Percentiles rank a stretch among this genome's conserved stretches.
Evolutionary conservation across 441 rosid species (phyloP).

Genomic region (Adansonia rubrostipa): DNA sequence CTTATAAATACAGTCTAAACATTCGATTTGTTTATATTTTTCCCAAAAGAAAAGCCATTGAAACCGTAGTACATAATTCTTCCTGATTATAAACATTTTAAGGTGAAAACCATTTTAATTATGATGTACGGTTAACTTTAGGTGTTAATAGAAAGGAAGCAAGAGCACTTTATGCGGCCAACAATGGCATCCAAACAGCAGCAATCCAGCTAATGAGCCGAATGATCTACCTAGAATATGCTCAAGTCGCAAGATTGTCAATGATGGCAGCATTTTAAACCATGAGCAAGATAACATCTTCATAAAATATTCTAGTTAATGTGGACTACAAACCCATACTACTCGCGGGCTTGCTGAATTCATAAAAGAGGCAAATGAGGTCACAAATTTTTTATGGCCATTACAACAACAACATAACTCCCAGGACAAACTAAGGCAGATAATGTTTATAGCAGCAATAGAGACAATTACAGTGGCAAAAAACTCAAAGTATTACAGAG

Average conservation of each 20-base stretch:
- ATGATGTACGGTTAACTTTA: not conserved
- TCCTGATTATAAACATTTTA: not conserved
- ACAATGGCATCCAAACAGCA: not conserved
- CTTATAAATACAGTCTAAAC: constrained; percentile 7
- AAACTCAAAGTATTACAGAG: constrained; percentile 6
- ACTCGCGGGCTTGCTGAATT: not conserved
- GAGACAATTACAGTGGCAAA: not conserved
- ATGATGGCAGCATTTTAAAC: constrained; percentile 9
- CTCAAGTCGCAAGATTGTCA: constrained; percentile 9
- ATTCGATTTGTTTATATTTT: not conserved
- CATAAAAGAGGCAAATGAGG: constrained; percentile 10
- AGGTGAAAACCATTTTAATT: constrained; percentile 4
- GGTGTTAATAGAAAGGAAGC: not conserved
- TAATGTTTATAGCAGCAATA: not conserved
- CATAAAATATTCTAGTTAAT: not conserved
- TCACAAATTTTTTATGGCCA: not conserved
- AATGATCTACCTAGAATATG: constrained; percentile 7
- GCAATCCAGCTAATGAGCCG: not conserved
- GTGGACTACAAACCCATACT: not conserved
- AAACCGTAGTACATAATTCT: constrained; percentile 3
- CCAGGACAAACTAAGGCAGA: not conserved
- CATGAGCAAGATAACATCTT: not conserved
- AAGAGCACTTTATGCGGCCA: not conserved
- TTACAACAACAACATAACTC: constrained; percentile 13
- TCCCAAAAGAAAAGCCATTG: not conserved